A percentile compares a stretch with the other conserved stretches of the same genome.
These are phyloP conservation scores for Starmerella bombi DNA, from an alignment of 805 yeast species.

Conservation along the genomic window DNA sequence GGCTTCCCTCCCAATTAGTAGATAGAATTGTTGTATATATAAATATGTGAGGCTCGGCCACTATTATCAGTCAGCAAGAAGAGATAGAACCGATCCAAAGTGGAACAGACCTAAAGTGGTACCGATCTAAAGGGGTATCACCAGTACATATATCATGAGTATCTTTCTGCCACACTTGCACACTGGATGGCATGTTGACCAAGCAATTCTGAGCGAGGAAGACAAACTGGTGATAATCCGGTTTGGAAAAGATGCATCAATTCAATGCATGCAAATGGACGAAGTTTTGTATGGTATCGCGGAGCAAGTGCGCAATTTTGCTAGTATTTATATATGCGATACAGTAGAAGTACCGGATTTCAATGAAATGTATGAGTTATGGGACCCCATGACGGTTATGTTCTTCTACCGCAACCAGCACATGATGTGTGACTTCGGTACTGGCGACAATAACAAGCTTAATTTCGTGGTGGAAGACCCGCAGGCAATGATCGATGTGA, in stretches of 20 bases:
- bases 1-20: neutral
- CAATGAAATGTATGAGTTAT: conserved; percentile 76
- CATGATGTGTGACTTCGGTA: conserved; percentile 97
- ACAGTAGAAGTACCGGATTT: conserved; percentile 83
- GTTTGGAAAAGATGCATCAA: conserved; percentile 67
- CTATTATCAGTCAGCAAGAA: neutral
- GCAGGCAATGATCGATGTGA: conserved; percentile 81
- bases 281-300: conserved; percentile 68
- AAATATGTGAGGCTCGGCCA: too few species aligned
- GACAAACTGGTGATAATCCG: conserved; percentile 77
- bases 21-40: neutral
- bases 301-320: conserved; percentile 76
- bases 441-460: conserved; percentile 92
- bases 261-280: conserved; percentile 81
- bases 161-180: conserved; percentile 67
- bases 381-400: conserved; percentile 87
- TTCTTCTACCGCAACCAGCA: conserved; percentile 83
- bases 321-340: conserved; percentile 77
- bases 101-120: too few species aligned
- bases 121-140: too few species aligned
- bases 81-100: neutral
- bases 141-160: conserved; percentile 35
- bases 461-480: conserved; percentile 65
- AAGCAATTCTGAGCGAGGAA: conserved; percentile 79
- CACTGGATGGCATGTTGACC: conserved; percentile 96